These are phyloP conservation scores for Diaporthe helianthi DNA, from an alignment of 2,329 filamentous ascomycete species.

Conservation along the genomic window DNA sequence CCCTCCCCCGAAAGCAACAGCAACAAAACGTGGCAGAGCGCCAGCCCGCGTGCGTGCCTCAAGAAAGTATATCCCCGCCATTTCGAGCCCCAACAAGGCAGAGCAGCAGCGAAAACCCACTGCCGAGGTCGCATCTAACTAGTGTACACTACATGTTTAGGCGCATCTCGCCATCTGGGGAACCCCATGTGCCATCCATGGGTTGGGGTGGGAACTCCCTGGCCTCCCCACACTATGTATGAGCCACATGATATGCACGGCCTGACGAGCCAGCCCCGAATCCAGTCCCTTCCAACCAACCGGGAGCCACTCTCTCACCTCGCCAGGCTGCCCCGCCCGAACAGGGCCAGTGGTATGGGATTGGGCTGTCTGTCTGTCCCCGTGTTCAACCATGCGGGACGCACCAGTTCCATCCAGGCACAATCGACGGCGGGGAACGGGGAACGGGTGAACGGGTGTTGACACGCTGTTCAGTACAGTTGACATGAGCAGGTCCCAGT, in stretches of 20 bases:
- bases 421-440: not conserved
- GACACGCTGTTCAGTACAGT: too few species aligned
- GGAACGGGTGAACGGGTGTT: not conserved
- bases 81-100: not conserved
- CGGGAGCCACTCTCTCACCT: not conserved
- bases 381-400: not conserved
- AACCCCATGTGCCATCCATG: not conserved
- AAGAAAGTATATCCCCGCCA: conserved; percentile 2
- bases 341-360: conserved; percentile 4
- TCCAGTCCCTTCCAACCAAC: too few species aligned
- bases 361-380: too few species aligned
- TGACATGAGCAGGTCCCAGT: not conserved
- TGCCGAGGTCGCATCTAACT: conserved; percentile 11
- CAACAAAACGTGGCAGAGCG: not conserved
- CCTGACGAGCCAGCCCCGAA: not conserved
- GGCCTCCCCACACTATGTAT: not conserved
- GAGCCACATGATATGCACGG: conserved; percentile 10
- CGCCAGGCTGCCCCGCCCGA: conserved; percentile 10
- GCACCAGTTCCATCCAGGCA: conserved; percentile 18
- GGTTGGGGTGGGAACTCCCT: conserved; percentile 4
- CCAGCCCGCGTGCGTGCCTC: not conserved
- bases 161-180: conserved; percentile 10
- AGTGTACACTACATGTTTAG: too few species aligned
- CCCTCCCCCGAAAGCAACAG: not conserved
- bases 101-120: not conserved